Conservation (phyloP, 148 eudicot species). For the Simmondsia chinensis region DNA sequence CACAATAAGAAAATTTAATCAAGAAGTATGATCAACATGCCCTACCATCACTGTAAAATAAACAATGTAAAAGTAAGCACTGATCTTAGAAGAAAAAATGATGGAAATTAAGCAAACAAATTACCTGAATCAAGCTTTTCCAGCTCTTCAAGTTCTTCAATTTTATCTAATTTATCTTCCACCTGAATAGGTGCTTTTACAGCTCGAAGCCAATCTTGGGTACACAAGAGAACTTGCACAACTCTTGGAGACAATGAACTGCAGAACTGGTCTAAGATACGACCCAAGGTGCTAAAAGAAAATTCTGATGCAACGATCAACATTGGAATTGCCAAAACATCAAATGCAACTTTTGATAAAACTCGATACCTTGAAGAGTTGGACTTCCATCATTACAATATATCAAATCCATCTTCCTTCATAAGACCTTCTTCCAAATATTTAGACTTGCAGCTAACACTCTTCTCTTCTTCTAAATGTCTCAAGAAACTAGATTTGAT, state of each 20-base stretch:
- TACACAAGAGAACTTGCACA: conserved; percentile 1
- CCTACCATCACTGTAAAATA: no score
- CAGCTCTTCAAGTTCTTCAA: no score
- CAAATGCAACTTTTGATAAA: neutral
- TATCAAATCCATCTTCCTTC: neutral
- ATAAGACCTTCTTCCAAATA: neutral
- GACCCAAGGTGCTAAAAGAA: neutral
- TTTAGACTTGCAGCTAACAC: neutral
- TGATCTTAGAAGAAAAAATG: no score
- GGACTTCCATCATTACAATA: conserved; percentile 1
- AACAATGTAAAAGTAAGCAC: no score
- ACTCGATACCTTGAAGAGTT: neutral
- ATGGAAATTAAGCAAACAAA: no score
- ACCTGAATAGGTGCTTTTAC: no score
- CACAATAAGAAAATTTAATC: no score
- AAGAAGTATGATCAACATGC: no score
- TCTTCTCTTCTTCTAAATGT: neutral
- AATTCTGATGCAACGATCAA: neutral
- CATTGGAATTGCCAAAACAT: neutral
- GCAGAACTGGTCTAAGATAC: neutral
- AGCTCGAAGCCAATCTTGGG: neutral
- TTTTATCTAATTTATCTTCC: no score
- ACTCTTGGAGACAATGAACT: neutral
- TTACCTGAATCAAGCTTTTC: no score
- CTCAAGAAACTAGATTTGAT: no score